Conservation (phyloP, 2,329 filamentous ascomycete genomes). For the Alternaria conjuncta region DNA sequence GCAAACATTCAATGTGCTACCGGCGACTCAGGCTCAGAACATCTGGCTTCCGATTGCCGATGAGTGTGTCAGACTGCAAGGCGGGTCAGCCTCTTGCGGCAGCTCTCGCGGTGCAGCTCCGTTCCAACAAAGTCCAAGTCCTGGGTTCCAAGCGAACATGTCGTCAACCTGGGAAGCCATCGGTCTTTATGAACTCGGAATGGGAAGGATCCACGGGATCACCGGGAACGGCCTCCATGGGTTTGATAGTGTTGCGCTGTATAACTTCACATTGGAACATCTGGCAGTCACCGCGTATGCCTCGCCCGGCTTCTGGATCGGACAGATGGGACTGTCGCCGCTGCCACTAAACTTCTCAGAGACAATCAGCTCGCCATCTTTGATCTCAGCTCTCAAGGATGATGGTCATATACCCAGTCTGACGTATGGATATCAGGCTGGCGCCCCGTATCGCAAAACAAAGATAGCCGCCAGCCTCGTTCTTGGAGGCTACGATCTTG, state of each 20-base stretch:
- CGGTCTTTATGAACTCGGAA: neutral
- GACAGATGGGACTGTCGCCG: neutral
- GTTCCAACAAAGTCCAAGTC: neutral
- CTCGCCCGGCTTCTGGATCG: neutral
- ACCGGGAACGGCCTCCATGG: neutral
- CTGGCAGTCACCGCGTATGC: neutral
- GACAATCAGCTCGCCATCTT: neutral
- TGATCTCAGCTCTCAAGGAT: neutral
- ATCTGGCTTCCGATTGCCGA: neutral
- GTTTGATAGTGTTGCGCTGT: neutral
- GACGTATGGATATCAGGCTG: neutral
- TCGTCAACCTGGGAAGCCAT: conserved; percentile 1
- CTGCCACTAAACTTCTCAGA: neutral
- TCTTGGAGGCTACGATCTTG: neutral
- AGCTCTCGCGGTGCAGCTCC: neutral
- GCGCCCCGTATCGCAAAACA: neutral
- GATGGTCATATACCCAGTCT: neutral
- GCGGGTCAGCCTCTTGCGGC: neutral
- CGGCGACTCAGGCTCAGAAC: neutral
- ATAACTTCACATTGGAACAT: neutral
- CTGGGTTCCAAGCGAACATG: conserved; percentile 6
- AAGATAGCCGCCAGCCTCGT: neutral
- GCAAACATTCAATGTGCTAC: conserved; percentile 1
- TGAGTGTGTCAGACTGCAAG: neutral
- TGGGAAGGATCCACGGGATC: neutral